These are phyloP conservation scores for Torulaspora maleeae DNA, from an alignment of 805 yeast genomes.

Conservation along the genomic window DNA sequence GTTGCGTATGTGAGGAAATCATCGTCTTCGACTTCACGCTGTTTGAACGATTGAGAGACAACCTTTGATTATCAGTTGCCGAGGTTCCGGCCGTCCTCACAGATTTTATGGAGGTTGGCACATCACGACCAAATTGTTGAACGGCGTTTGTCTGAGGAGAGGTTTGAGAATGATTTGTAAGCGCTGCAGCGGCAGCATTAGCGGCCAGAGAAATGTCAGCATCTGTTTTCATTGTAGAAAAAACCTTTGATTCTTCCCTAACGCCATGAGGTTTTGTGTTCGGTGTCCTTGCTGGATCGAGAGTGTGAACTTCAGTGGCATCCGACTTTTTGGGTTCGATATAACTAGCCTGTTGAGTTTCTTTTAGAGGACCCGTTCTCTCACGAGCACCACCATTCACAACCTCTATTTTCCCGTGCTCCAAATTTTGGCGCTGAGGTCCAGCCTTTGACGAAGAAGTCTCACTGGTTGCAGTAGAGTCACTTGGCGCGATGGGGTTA, in stretches of 20 bases:
- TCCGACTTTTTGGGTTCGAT: neutral
- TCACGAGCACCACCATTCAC: neutral
- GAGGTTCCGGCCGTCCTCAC: conserved; percentile 7
- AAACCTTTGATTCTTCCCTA: neutral
- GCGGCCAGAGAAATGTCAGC: neutral
- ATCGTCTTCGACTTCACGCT: conserved; percentile 8
- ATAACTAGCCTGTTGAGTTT: neutral
- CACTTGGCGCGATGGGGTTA: conserved; percentile 6
- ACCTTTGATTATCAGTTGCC: neutral
- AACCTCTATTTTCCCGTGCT: neutral
- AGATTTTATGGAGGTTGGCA: conserved; percentile 9
- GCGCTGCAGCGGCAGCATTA: conserved; percentile 2
- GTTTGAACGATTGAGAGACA: conserved; percentile 1
- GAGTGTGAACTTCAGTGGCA: conserved; percentile 1
- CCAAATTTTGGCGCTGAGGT: neutral
- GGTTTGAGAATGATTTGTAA: conserved; percentile 4
- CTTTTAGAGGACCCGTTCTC: neutral
- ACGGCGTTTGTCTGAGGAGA: conserved; percentile 9
- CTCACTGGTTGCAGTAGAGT: conserved; percentile 6
- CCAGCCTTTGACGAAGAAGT: conserved; percentile 1
- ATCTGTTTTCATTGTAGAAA: neutral
- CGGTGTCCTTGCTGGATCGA: conserved; percentile 2
- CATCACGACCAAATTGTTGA: conserved; percentile 17
- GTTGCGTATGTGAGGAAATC: conserved; percentile 1
- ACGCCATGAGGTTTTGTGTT: neutral